Conservation (phyloP, 345 rosid genomes). For the Citrus maxima region DNA sequence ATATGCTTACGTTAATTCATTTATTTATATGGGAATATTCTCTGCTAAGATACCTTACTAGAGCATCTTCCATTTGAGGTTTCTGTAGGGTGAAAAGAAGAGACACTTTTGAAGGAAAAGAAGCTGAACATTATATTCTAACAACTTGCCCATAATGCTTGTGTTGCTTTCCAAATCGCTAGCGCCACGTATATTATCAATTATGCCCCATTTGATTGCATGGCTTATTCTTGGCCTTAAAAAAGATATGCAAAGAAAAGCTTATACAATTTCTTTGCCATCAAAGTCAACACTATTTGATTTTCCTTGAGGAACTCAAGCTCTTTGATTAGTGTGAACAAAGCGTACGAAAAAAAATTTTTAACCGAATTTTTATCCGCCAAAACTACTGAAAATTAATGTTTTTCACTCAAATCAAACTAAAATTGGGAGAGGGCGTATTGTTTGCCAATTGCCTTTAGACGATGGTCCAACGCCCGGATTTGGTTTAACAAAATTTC, state of each 20-base stretch:
- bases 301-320: neutral
- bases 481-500: too few relatives aligned
- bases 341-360: accelerated
- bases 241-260: neutral
- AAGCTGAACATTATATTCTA: neutral
- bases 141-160: neutral
- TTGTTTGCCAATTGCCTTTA: too few relatives aligned
- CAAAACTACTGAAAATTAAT: too few relatives aligned
- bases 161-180: neutral
- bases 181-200: neutral
- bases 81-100: neutral
- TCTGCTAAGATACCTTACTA: constrained; percentile 21
- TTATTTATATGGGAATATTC: constrained; percentile 30
- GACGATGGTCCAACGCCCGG: too few relatives aligned
- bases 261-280: neutral
- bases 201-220: neutral
- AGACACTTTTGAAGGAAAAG: neutral
- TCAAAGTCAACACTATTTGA: neutral
- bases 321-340: neutral
- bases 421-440: too few relatives aligned
- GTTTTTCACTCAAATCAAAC: too few relatives aligned
- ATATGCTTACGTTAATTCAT: constrained; percentile 1
- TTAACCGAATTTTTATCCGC: too few relatives aligned
- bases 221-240: neutral
- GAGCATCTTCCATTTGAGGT: constrained; percentile 9